Evolutionary conservation across 345 rosid species (phyloP).

Genomic region (Sisymbrium altissimum): DNA sequence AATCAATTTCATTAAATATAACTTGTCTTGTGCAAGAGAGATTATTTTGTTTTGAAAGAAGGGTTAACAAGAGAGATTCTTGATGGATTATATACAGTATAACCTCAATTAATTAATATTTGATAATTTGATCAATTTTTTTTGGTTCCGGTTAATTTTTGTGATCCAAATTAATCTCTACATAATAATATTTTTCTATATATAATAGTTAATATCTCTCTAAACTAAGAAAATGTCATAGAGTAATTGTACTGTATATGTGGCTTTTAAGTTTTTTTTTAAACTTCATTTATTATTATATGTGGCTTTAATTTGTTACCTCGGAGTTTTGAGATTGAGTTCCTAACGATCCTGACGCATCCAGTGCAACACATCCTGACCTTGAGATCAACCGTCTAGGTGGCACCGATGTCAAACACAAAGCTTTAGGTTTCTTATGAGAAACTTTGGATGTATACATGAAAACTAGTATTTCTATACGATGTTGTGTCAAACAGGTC

Average conservation of each 20-base stretch:
- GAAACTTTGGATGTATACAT: conserved; percentile 4
- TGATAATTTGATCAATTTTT: background rate
- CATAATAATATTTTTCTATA: background rate
- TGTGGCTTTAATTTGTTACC: conserved; percentile 38
- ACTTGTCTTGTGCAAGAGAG: background rate
- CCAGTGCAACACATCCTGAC: conserved; percentile 97
- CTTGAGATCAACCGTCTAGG: conserved; percentile 89
- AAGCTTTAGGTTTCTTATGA: conserved; percentile 12
- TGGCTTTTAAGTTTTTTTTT: no score
- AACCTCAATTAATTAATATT: background rate
- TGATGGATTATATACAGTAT: background rate
- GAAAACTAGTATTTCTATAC: background rate
- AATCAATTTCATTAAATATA: background rate
- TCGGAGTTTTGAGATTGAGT: conserved; percentile 78
- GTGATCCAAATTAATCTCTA: background rate
- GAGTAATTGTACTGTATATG: no score
- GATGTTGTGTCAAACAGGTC: background rate
- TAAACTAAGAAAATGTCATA: background rate
- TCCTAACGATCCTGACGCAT: conserved; percentile 84
- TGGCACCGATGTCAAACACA: background rate
- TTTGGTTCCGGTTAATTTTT: background rate
- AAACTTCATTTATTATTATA: no score
- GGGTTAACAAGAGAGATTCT: background rate
- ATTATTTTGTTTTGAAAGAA: no score
- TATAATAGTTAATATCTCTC: background rate